Evolutionary conservation across 257 asterid genomes (phyloP), one percentile per base, ranked within the genome.

Genomic region (Nyctanthes arbortristis): DNA sequence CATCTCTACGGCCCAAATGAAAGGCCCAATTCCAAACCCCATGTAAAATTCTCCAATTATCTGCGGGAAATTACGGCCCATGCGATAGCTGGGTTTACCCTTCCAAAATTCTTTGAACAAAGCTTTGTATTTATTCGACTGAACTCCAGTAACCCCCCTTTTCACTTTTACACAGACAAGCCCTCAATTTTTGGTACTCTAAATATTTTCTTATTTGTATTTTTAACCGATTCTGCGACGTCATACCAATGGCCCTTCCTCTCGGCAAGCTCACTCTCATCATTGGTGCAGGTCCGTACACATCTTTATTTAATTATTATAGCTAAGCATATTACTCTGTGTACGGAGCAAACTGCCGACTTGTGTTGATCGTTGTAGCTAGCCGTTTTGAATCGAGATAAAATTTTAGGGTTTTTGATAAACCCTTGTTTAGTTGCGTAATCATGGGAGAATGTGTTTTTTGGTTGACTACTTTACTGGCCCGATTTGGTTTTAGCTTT

Each of bases 261-360:
- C 72, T 93, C 34, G 96, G 95, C 76, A 93, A 93, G 90, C 88
- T 93, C 66, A 72, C 93, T 13, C 76, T 93, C 71, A 69, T 91
- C 83, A 80, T 89, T 47, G 99, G 99, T 67, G 94, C 99, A 69
- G 99, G 99, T 91, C 25, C 55, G 74, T 76, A 16, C 40, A 55
- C 70, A 49, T 20, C 47, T 56, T 57, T 32, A 12, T 29, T 68
- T 71, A 28, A 45, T 45, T 5, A 45, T 6, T 45, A 0, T 3
- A 24, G 24, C 4, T 45, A n/a, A 5, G 25, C 6, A n/a, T 45
- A 43, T 3, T 16, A 43, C n/a, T 43, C 8, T 45, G 55, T 45
- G 49, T 9, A 20, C 4, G 11, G 11, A 62, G 22, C 4, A 43
- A 4, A 0, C 8, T 58, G 27, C 59, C 58, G 20, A 32, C 37